Base-by-base conservation (phyloP, 768 basidiomycete species). In the Imleria badia region DNA sequence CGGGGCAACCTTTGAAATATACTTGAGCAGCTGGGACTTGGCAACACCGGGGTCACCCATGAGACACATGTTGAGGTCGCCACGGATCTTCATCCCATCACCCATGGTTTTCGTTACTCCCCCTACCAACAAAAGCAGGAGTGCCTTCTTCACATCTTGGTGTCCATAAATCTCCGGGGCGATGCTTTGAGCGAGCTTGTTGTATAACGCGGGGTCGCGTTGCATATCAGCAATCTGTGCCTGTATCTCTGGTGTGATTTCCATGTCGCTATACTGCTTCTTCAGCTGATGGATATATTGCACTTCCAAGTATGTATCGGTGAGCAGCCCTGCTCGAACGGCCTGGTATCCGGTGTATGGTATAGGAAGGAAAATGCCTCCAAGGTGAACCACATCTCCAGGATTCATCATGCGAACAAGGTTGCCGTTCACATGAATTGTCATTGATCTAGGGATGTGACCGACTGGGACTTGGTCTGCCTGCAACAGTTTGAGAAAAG, bases 31-130 rank as follows among this genome's bases (percentile, higher is more conserved):
- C 67, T 99, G 97, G 14, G 94, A 97, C 71, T 99, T 99, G 51
- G 95, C 94, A 48, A 98, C 96, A 84, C 97, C 97, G 48, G 97
- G 97, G 72, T 99, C 97, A 62, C 97, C 97, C 97, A 99, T 99
- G 40, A 99, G 73, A 73, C 97, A 99, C 17, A 99, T 77, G 64
- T 99, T 99, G 74, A 99, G 78, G 71, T 98, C 97, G 29, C 97
- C 97, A 67, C 97, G 84, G 67, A 99, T 98, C 73, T 92, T 98
- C 93, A 99, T 94, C 14, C 97, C 97, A 66, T 99, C 97, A 7
- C 91, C 91, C 70, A 94, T 93, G 35, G 83, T 78, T 75, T 99
- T 99, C 42, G 93, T 97, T 2, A 95, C 94, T 36, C 97, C 97
- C 12, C 97, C 97, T 29, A 99, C 93, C 14, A 99, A 81, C 2